Percentiles rank a stretch among this genome's conserved stretches.
phyloP scores from a whole-genome alignment of 352 stramenopile species.

The Phytophthora foliorum region DNA sequence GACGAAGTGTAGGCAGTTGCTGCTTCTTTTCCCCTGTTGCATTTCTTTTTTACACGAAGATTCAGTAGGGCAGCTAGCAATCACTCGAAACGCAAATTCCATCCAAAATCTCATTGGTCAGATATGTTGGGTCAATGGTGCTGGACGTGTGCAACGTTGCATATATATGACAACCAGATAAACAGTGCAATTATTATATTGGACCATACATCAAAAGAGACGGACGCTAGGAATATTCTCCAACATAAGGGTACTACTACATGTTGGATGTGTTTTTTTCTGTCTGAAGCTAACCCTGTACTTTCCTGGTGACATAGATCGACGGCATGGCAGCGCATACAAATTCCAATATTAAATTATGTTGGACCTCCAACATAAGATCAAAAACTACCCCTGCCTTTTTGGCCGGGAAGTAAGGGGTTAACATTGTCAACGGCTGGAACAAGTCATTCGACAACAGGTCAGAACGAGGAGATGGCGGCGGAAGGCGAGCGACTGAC shows the following conservation, averaged over 20 bases:
- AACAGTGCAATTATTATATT: background rate
- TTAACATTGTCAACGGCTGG: no score
- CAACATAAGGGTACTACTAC: background rate
- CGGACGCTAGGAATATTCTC: background rate
- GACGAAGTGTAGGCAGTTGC: no score
- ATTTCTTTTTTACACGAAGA: no score
- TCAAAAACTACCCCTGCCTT: background rate
- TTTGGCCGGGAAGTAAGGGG: background rate
- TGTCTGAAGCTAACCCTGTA: background rate
- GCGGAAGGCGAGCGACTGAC: no score
- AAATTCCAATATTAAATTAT: background rate
- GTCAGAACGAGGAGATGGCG: no score
- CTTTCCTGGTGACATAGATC: background rate
- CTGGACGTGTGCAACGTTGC: background rate
- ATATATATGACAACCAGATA: background rate
- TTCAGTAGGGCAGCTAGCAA: background rate
- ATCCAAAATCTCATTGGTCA: background rate
- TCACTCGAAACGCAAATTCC: background rate
- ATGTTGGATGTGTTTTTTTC: background rate
- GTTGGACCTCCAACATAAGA: background rate
- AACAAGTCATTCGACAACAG: no score
- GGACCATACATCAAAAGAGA: background rate
- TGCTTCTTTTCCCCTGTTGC: no score
- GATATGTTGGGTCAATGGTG: background rate
- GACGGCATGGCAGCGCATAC: no score